phyloP scores from a whole-genome alignment of 345 rosid species.

The Citrus cavaleriei region DNA sequence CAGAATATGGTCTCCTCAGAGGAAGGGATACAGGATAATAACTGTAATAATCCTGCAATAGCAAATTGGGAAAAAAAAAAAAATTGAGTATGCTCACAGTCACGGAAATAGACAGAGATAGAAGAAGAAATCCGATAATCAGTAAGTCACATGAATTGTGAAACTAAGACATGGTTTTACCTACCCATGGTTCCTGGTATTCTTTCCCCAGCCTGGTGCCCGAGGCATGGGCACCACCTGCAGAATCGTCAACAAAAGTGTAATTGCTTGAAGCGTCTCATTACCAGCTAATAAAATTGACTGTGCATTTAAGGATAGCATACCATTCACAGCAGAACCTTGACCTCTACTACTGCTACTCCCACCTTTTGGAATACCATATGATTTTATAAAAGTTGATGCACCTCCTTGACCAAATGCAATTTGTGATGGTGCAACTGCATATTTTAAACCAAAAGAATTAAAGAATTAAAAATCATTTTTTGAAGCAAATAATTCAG shows the following conservation, averaged over 20 bases:
- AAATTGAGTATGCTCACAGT: background rate
- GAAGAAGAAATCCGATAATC: background rate
- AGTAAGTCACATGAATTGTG: background rate
- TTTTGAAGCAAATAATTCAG: background rate
- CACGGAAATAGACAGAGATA: background rate
- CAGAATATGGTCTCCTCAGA: constrained; percentile 69
- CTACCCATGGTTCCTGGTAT: constrained; percentile 89
- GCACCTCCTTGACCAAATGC: constrained; percentile 55
- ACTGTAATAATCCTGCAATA: constrained; percentile 68
- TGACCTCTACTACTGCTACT: constrained; percentile 21
- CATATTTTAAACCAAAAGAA: background rate
- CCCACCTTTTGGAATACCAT: constrained; percentile 28
- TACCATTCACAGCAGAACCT: constrained; percentile 19
- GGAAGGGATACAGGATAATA: constrained; percentile 81
- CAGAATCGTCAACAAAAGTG: constrained; percentile 7
- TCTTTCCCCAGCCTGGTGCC: constrained; percentile 39
- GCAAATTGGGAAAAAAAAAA: background rate
- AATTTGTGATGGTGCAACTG: constrained; percentile 45
- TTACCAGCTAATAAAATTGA: background rate
- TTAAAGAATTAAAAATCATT: background rate
- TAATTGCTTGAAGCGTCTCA: constrained; percentile 12
- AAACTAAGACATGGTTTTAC: constrained; percentile 20
- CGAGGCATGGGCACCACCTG: constrained; percentile 41
- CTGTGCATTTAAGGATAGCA: constrained; percentile 6
- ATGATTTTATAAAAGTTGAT: constrained; percentile 35